Percentiles rank a stretch among this genome's conserved stretches.
phyloP scores from a whole-genome alignment of 1,284 basidiomycete species.

The Cerioporus squamosus region DNA sequence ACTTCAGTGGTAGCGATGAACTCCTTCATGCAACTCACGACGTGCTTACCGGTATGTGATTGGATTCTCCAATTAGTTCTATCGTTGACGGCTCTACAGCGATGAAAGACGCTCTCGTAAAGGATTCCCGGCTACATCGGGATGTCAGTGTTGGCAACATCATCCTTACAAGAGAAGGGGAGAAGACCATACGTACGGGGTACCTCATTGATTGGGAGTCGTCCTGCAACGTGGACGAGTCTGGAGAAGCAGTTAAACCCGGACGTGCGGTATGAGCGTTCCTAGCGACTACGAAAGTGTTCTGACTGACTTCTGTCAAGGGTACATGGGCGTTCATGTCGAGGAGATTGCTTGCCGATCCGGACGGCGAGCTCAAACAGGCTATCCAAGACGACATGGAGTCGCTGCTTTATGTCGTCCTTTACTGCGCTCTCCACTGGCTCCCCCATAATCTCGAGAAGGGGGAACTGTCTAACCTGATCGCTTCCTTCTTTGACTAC shows the following conservation, averaged over 20 bases:
- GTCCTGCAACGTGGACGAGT: neutral
- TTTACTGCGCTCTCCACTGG: conserved; percentile 9
- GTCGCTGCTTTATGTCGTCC: conserved; percentile 17
- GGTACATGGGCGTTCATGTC: conserved; percentile 18
- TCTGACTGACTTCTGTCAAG: neutral
- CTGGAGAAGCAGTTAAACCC: neutral
- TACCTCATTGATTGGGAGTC: conserved; percentile 17
- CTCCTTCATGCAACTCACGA: conserved; percentile 6
- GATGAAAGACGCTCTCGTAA: conserved; percentile 3
- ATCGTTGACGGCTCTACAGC: neutral
- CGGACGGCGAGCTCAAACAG: neutral
- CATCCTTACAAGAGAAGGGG: conserved; percentile 6
- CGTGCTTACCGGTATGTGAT: conserved; percentile 4
- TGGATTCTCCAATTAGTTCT: too few relatives aligned
- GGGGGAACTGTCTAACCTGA: neutral
- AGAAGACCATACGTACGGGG: neutral
- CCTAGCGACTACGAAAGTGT: too few relatives aligned
- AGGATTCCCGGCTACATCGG: conserved; percentile 5
- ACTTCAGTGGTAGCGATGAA: conserved; percentile 3
- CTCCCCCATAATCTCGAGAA: neutral
- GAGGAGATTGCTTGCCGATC: neutral
- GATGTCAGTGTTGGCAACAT: conserved; percentile 17
- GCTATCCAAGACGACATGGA: conserved; percentile 17
- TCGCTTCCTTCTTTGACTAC: neutral
- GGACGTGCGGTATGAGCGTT: neutral